Evolutionary conservation across 257 asterid genomes (phyloP), one percentile per base, ranked within the genome.

Genomic region (Catharanthus roseus): DNA sequence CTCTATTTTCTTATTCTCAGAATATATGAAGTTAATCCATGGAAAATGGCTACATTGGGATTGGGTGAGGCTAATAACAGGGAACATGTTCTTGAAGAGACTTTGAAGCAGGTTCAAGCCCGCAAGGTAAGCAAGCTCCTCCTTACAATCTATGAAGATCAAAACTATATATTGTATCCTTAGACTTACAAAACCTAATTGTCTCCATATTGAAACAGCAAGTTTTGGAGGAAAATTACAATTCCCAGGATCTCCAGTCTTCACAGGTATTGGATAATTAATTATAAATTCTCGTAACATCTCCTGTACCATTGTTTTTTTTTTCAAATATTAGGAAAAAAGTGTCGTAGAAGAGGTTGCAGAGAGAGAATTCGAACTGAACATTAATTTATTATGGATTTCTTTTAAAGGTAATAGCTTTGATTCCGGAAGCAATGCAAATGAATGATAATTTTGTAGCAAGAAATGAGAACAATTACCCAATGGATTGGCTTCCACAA

Each of bases 1-100:
- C n/a, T n/a, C n/a, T n/a, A n/a, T n/a, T n/a, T 26, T 42, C 2
- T 15, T 60, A 26, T 34, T 58, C 9, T 12, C 67, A 93, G 99
- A 81, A 60, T 84, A 18, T 93, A 88, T 50, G 99, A 93, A 79
- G 87, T 89, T 0, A 87, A 85, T 74, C 82, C 84, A 5, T 80
- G 85, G 75, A 91, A 91, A 26, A 86, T 93, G n/a, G n/a, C 51
- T 70, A 76, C 4, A 69, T 93, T 0, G n/a, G n/a, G n/a, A n/a
- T 4, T 86, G 47, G 76, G 81, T 58, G 99, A 93, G 80, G 99
- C 95, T 3, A 88, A 86, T 77, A 86, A 82, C 33, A 83, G 90
- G 78, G 97, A 93, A 68, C 95, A 86, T 72, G 58, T 89, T 54
- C 87, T 93, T 47, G 91, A 86, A 63, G 95, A 81, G 64, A 86